Conservation (phyloP, 177 flowering plant species). For the Tripterygium wilfordii region DNA sequence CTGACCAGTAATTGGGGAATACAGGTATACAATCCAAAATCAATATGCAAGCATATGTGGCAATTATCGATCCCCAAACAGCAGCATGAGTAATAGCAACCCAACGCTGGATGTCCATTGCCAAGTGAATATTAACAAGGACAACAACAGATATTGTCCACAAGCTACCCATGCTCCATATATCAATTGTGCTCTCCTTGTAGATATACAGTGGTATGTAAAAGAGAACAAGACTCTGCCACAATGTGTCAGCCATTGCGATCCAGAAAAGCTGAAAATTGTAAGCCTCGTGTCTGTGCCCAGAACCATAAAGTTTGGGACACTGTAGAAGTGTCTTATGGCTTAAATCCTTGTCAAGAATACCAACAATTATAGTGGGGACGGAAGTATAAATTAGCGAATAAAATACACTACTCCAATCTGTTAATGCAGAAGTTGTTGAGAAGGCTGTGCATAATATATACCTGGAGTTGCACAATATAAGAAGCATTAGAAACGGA, state of each 20-base stretch:
- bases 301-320: slow-evolving; percentile 80
- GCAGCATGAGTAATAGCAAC: slow-evolving; percentile 59
- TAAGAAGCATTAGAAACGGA: too few species aligned
- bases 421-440: too few species aligned
- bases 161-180: slow-evolving; percentile 86
- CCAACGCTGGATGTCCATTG: slow-evolving; percentile 90
- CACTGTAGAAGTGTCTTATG: slow-evolving; percentile 58
- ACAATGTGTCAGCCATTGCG: slow-evolving; percentile 80
- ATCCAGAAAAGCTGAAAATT: slow-evolving; percentile 74
- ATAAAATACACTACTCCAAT: slow-evolving; percentile 87
- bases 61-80: slow-evolving; percentile 83
- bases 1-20: slow-evolving; percentile 85
- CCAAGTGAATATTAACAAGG: slow-evolving; percentile 80
- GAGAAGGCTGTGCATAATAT: slow-evolving; percentile 71
- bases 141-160: slow-evolving; percentile 89
- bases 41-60: slow-evolving; percentile 69
- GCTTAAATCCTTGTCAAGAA: slow-evolving; percentile 82
- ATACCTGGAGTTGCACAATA: slow-evolving; percentile 55
- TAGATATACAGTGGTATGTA: slow-evolving; percentile 56
- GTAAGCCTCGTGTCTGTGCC: slow-evolving; percentile 83
- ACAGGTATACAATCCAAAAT: slow-evolving; percentile 73
- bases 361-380: slow-evolving; percentile 81
- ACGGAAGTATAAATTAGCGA: slow-evolving; percentile 81
- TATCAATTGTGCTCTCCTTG: slow-evolving; percentile 58
- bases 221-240: slow-evolving; percentile 94